Percentiles rank a stretch among this genome's conserved stretches.
phyloP scores from a whole-genome alignment of 257 asterid genomes.

The Nicotiana otophora region DNA sequence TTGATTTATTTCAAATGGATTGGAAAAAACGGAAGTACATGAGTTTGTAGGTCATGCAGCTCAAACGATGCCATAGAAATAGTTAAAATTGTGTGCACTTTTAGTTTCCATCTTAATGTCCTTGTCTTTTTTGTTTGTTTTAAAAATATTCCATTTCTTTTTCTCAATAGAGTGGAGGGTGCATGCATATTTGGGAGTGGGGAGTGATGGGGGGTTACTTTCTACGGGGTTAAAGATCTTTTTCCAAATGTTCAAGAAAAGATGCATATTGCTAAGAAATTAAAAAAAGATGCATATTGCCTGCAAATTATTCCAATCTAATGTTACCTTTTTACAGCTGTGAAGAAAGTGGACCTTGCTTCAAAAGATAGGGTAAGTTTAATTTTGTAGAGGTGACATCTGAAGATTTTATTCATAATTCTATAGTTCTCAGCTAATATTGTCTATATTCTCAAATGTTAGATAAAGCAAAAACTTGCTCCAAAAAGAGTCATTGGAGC shows the following conservation, averaged over 20 bases:
- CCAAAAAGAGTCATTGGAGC: constrained; percentile 39
- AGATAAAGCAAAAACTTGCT: constrained; percentile 43
- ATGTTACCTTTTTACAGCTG: constrained; percentile 5
- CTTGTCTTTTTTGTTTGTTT: background rate
- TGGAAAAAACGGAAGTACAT: background rate
- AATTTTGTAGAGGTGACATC: constrained; percentile 1
- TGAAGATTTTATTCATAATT: background rate
- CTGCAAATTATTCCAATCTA: background rate
- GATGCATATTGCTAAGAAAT: background rate
- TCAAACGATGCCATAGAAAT: background rate
- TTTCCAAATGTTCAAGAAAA: background rate
- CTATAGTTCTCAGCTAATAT: background rate
- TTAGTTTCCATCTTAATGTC: background rate
- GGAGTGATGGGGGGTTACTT: background rate
- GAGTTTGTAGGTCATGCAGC: background rate
- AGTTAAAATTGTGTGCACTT: background rate
- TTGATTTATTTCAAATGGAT: background rate
- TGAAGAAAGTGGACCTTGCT: constrained; percentile 6
- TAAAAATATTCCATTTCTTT: background rate
- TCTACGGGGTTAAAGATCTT: background rate
- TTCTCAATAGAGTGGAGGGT: background rate
- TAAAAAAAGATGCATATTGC: background rate
- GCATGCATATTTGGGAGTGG: background rate
- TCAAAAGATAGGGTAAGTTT: constrained; percentile 12
- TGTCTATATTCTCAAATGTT: constrained; percentile 17